Conservation (phyloP, 2,329 filamentous ascomycete species). For the Tothia fuscella region DNA sequence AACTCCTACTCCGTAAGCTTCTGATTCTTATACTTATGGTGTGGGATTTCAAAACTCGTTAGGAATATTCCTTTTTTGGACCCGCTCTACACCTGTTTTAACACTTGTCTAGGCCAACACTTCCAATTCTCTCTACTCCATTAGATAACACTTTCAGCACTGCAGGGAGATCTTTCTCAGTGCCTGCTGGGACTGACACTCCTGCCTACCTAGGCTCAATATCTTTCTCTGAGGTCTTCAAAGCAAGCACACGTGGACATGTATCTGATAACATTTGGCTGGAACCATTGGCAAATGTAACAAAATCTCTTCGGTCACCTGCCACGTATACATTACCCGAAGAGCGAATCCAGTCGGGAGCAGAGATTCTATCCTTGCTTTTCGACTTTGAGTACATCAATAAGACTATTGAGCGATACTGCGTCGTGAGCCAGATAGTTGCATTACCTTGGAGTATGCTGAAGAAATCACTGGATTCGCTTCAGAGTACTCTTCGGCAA, state of each 20-base stretch:
- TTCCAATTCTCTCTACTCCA: neutral
- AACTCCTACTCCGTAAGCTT: neutral
- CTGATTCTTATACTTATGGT: neutral
- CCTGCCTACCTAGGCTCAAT: slow-evolving; percentile 5
- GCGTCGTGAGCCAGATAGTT: slow-evolving; percentile 4
- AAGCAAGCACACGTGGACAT: slow-evolving; percentile 4
- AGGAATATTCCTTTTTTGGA: neutral
- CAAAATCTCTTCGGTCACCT: slow-evolving; percentile 1
- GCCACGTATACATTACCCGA: neutral
- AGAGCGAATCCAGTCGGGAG: slow-evolving; percentile 5
- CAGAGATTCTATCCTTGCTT: slow-evolving; percentile 2
- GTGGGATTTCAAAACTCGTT: neutral
- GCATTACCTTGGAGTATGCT: slow-evolving; percentile 2
- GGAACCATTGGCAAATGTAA: neutral
- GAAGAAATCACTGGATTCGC: slow-evolving; percentile 7
- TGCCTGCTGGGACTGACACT: neutral
- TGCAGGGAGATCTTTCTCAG: neutral
- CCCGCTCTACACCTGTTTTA: neutral
- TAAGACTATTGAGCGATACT: neutral
- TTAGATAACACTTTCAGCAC: neutral
- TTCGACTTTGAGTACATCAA: neutral
- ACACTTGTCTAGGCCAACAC: neutral
- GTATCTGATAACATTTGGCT: slow-evolving; percentile 9
- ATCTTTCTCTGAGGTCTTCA: slow-evolving; percentile 6
- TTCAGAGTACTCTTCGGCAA: neutral